Percentiles rank a stretch among this genome's conserved stretches.
phyloP scores from a whole-genome alignment of 495 filamentous ascomycete genomes.

The Trichoderma orchidacearum region DNA sequence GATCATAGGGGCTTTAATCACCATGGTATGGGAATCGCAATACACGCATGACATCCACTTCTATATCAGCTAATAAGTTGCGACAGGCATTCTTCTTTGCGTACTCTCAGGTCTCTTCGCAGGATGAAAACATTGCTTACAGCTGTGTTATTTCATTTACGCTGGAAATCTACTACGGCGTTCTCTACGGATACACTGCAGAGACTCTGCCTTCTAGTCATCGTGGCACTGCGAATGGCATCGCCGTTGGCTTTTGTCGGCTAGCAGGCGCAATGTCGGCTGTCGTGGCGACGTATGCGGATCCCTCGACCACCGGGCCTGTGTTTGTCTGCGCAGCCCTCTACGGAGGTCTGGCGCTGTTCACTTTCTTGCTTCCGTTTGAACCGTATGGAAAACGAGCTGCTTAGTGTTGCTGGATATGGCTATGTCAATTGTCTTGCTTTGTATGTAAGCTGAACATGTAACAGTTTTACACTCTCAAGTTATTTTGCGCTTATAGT shows the following conservation, averaged over 20 bases:
- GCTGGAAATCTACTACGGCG: conserved; percentile 70
- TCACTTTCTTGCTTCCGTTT: conserved; percentile 52
- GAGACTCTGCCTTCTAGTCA: conserved; percentile 72
- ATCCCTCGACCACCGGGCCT: conserved; percentile 46
- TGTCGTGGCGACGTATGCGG: conserved; percentile 43
- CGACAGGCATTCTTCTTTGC: conserved; percentile 62
- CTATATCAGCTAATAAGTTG: conserved; percentile 54
- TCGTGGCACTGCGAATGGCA: conserved; percentile 63
- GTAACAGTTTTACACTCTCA: too few species aligned
- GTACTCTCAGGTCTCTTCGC: conserved; percentile 60
- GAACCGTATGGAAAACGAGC: conserved; percentile 50
- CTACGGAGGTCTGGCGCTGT: conserved; percentile 47
- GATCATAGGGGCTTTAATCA: conserved; percentile 44
- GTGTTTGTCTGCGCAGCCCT: conserved; percentile 58
- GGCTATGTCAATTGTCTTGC: background rate
- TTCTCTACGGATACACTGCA: conserved; percentile 73
- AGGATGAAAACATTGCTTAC: conserved; percentile 54
- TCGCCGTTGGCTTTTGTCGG: conserved; percentile 56
- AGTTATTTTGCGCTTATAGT: too few species aligned
- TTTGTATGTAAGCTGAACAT: too few species aligned
- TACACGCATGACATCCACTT: conserved; percentile 31
- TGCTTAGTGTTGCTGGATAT: background rate
- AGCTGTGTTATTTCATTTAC: conserved; percentile 53
- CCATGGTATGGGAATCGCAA: too few species aligned
- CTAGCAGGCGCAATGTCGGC: conserved; percentile 60